These are phyloP conservation scores for Dorcoceras hygrometricum DNA, from an alignment of 257 asterid species.

Conservation along the genomic window DNA sequence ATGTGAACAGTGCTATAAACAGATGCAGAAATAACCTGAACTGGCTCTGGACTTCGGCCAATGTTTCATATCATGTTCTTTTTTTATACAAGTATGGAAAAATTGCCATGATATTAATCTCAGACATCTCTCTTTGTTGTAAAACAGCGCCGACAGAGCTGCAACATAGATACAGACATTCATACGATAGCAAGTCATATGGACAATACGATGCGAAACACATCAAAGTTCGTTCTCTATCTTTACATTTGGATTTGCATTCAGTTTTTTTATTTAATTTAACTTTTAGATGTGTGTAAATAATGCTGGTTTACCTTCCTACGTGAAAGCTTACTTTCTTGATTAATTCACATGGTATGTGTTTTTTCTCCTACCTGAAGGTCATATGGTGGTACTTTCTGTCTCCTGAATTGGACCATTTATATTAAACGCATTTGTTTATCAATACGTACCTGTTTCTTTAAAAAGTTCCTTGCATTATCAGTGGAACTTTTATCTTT, in stretches of 20 bases:
- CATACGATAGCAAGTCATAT: constrained; percentile 64
- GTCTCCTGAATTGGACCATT: neutral
- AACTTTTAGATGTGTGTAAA: constrained; percentile 9
- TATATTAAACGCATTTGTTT: neutral
- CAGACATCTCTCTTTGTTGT: constrained; percentile 31
- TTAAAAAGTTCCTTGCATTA: neutral
- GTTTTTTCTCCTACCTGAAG: neutral
- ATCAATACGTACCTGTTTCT: neutral
- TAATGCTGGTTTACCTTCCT: constrained; percentile 1
- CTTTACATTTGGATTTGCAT: constrained; percentile 19
- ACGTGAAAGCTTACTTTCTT: neutral
- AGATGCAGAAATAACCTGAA: neutral
- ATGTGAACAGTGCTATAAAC: neutral
- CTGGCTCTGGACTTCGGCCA: neutral
- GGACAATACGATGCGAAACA: constrained; percentile 62
- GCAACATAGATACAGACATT: constrained; percentile 52
- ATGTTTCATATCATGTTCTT: constrained; percentile 12
- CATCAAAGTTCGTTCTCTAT: constrained; percentile 56
- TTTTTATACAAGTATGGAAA: constrained; percentile 1
- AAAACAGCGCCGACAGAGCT: constrained; percentile 52
- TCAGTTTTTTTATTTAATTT: neutral
- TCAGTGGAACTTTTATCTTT: neutral
- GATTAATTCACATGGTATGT: constrained; percentile 1
- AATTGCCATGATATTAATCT: constrained; percentile 2
- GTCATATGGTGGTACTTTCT: neutral